These are phyloP conservation scores for Aspergillus haitiensis DNA, from an alignment of 495 filamentous ascomycete genomes.

Conservation along the genomic window DNA sequence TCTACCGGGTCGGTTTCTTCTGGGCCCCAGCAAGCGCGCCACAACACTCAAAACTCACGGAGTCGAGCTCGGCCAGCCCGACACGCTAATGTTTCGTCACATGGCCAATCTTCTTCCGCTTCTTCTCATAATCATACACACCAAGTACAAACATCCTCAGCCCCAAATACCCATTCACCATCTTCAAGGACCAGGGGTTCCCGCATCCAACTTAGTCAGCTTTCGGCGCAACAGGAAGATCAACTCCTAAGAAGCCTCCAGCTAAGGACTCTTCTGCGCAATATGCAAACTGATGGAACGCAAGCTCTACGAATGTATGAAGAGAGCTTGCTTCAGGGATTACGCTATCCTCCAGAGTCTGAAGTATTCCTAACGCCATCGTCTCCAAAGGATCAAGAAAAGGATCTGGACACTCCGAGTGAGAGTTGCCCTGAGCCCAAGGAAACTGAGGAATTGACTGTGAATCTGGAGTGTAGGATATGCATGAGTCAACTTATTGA, in stretches of 20 bases:
- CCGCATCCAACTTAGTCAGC: not conserved
- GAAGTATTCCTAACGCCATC: not conserved
- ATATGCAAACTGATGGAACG: conserved; percentile 11
- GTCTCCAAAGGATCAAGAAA: conserved; percentile 9
- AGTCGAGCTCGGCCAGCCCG: conserved; percentile 10
- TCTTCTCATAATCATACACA: not conserved
- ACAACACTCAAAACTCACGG: conserved; percentile 9
- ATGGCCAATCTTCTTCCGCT: too few relatives aligned
- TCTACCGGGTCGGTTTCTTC: not conserved
- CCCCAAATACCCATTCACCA: not conserved
- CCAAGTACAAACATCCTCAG: not conserved
- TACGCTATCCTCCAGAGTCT: not conserved
- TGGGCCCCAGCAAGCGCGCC: conserved; percentile 4
- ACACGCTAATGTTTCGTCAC: not conserved
- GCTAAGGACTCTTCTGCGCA: conserved; percentile 9
- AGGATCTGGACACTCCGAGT: conserved; percentile 20
- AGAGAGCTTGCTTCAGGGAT: conserved; percentile 3
- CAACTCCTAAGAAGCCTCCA: conserved; percentile 1
- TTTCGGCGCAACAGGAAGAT: conserved; percentile 9
- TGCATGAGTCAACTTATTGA: conserved; percentile 57
- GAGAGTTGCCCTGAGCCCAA: conserved; percentile 43
- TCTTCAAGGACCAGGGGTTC: not conserved
- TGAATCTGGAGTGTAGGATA: conserved; percentile 55
- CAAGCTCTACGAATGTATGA: conserved; percentile 17
- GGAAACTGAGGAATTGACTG: conserved; percentile 46